Evolutionary conservation across 768 basidiomycete species (phyloP), one percentile per base, ranked within the genome.

Genomic region (Tylopilus cervinicoccineus): DNA sequence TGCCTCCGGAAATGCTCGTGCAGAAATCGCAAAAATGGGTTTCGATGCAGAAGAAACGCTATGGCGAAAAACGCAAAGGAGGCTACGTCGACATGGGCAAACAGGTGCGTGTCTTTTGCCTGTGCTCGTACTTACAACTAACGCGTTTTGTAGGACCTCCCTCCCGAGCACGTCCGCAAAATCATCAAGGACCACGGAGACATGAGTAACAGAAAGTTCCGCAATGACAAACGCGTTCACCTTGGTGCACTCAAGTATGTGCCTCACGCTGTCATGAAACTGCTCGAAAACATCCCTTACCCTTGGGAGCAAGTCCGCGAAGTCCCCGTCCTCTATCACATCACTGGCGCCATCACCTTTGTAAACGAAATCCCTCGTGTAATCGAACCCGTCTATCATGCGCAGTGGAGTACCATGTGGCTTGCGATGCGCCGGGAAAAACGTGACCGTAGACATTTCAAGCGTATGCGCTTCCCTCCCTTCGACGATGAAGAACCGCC

Each of bases 341-440:
- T 99, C 62, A 98, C 96, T 9, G 96, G 96, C 55, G 96, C 96
- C 33, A 99, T 99, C 70, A 98, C 96, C 3, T 99, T 99, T 62
- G 96, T 99, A 57, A 98, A 97, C 72, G 93, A 98, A 68, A 88
- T 97, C 32, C 96, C 96, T 36, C 86, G 92, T 39, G 83, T 99
- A 57, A 88, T 98, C 53, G 96, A 98, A 67, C 96, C 96, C 6
- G 81, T 99, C 10, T 98, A 96, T 69, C 96, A 99, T 67, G 93
- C 96, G 1, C 96, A 98, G 62, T 99, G 96, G 96, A 94, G 92
- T 64, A 89, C 91, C 6, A 99, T 99, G 96, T 99, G 96, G 96
- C 75, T 99, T 38, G 95, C 96, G 11, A 99, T 99, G 96, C 79
- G 96, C 51, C 76, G 96, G 52, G 96, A 99, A 73, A 99, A 99